Evolutionary conservation across 345 rosid genomes (phyloP), one percentile per base, ranked within the genome.

Genomic region (Gossypium arboreum): DNA sequence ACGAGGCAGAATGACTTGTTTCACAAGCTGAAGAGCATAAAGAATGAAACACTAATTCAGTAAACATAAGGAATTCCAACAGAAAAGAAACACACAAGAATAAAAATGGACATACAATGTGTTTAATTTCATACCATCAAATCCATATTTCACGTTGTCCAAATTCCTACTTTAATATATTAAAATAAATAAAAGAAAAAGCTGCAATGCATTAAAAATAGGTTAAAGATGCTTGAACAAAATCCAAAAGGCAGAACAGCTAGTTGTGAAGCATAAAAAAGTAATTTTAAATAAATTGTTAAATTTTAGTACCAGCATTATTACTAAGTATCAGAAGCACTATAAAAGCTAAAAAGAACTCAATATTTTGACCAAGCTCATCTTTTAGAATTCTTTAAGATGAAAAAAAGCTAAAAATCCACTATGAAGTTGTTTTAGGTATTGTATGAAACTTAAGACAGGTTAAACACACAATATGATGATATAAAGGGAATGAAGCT

Each of bases 1-100:
- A 27, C 93, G 97, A 75, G 98, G 99, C 89, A 95, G 85, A 83
- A 95, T 87, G 86, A 89, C 86, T 83, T 93, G 87, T 83, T 89
- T 95, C 76, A 95, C 97, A 59, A 93, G 89, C 99, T 95, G 86
- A 75, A 81, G 68, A 63, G 29, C 68, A 78, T 58, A 39, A 73
- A 70, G 29, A 73, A 17, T 48, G 63, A 50, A 76, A 73, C 12
- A 68, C 48, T 47, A 52, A 39, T 13, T 80, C 55, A 73, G 56
- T 9, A 22, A 12, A n/a, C 41, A 11, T n/a, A 15, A 9, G 15
- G 3, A 25, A 50, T 45, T 27, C 13, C 43, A 63, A 24, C 67
- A 52, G 16, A 66, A 67, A 67, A 39, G 15, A 62, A 62, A 18
- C 2, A 44, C 71, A 7, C 71, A 20, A 68, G 34, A 68, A 68